Percentiles rank a stretch among this genome's conserved stretches.
These are phyloP conservation scores for Penicillium verrucosum DNA, from an alignment of 2,329 filamentous ascomycete species.

Conservation along the genomic window DNA sequence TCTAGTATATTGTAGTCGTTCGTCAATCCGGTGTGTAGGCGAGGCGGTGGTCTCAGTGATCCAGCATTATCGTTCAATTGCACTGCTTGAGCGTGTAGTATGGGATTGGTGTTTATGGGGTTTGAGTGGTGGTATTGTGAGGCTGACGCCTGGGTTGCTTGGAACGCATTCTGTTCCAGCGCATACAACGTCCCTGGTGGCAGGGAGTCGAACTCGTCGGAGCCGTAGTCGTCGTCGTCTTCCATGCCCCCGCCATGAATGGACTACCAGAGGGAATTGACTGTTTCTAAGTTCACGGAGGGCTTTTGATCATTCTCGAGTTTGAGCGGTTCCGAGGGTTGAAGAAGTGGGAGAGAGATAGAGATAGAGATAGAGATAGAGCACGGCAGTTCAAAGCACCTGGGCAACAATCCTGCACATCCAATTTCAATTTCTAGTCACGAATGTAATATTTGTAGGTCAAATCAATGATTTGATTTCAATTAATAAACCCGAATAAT, in stretches of 20 bases:
- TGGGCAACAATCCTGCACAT: neutral
- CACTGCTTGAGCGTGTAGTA: conserved; percentile 4
- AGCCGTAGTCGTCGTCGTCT: conserved; percentile 49
- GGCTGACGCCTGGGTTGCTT: conserved; percentile 41
- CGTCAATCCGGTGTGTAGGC: conserved; percentile 35
- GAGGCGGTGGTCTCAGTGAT: conserved; percentile 28
- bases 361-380: neutral
- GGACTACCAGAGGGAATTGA: neutral
- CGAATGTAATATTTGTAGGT: neutral
- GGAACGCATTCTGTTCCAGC: conserved; percentile 46
- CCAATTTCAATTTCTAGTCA: conserved; percentile 1
- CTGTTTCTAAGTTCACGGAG: neutral
- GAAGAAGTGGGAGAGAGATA: neutral
- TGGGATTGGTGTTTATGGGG: conserved; percentile 9
- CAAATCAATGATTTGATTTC: neutral
- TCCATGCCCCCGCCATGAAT: conserved; percentile 47
- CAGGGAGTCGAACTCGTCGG: conserved; percentile 47
- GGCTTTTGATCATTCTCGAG: neutral
- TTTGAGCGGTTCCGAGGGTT: neutral
- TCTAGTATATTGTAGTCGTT: conserved; percentile 44
- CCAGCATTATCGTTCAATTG: conserved; percentile 12
- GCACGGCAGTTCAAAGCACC: neutral
- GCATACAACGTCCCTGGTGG: conserved; percentile 42
- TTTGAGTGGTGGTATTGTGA: conserved; percentile 13
- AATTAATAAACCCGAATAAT: neutral